Percentiles rank a stretch among this genome's conserved stretches.
phyloP scores from a whole-genome alignment of 208 protist genomes.

The Trypanosoma melophagium region DNA sequence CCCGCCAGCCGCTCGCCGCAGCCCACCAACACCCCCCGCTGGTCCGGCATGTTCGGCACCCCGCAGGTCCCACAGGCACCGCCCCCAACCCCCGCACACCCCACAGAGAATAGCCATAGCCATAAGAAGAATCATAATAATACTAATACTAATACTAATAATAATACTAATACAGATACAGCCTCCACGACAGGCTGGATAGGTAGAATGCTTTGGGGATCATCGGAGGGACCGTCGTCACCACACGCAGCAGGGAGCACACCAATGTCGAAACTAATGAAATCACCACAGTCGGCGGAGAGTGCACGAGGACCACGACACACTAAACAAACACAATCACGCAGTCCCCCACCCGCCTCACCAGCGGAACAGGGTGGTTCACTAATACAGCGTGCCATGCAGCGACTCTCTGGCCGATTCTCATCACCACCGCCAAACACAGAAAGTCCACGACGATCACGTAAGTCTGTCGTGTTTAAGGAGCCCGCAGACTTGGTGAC shows the following conservation, averaged over 20 bases:
- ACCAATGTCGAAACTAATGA: not conserved
- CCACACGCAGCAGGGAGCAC: not conserved
- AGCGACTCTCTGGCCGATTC: conserved; percentile 23
- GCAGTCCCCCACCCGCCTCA: not conserved
- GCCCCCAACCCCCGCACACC: conserved; percentile 2
- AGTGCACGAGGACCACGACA: no score
- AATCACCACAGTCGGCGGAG: not conserved
- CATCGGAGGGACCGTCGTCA: not conserved
- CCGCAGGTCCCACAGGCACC: conserved; percentile 1
- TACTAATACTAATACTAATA: not conserved
- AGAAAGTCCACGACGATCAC: conserved; percentile 29
- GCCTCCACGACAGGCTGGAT: not conserved
- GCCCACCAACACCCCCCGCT: not conserved
- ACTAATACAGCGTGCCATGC: conserved; percentile 27
- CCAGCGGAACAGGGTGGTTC: conserved; percentile 13
- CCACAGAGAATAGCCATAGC: not conserved
- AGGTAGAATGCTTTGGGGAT: not conserved
- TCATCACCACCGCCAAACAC: not conserved
- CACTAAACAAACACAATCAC: no score
- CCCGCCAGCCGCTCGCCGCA: conserved; percentile 10
- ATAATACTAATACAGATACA: not conserved
- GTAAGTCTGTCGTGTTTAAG: conserved; percentile 79
- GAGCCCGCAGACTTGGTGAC: conserved; percentile 50
- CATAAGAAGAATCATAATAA: not conserved
- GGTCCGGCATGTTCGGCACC: not conserved